phyloP scores from a whole-genome alignment of 2,329 filamentous ascomycete genomes.

The Shiraia sp. region DNA sequence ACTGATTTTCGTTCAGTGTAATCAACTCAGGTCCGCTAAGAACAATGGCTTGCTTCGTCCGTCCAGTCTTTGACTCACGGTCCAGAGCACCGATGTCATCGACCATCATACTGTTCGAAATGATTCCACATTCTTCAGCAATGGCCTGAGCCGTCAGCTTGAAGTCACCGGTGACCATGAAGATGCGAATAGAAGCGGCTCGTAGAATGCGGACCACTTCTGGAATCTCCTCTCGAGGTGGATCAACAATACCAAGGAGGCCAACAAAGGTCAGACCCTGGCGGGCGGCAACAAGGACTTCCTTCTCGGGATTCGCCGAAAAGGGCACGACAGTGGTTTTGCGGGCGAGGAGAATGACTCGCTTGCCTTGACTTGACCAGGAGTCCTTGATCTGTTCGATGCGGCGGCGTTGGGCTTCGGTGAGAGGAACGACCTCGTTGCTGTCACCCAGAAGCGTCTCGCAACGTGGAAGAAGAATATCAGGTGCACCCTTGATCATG shows the following conservation, averaged over 20 bases:
- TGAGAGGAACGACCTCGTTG: slow-evolving; percentile 57
- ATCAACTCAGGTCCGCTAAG: slow-evolving; percentile 58
- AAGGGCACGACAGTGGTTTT: slow-evolving; percentile 54
- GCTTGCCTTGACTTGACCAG: slow-evolving; percentile 70
- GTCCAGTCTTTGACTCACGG: slow-evolving; percentile 31
- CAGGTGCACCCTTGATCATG: slow-evolving; percentile 79
- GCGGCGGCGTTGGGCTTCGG: slow-evolving; percentile 47
- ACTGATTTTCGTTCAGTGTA: slow-evolving; percentile 68
- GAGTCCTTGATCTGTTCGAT: slow-evolving; percentile 66
- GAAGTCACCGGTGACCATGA: slow-evolving; percentile 83
- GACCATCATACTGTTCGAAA: slow-evolving; percentile 58
- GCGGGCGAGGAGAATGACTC: slow-evolving; percentile 68
- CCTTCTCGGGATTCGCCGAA: slow-evolving; percentile 59
- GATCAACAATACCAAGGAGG: slow-evolving; percentile 63
- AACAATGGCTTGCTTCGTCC: slow-evolving; percentile 32
- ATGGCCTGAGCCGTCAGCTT: slow-evolving; percentile 75
- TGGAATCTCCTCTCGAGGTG: slow-evolving; percentile 63
- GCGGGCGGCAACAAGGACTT: slow-evolving; percentile 58
- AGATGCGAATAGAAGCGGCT: slow-evolving; percentile 72
- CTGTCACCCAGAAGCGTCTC: slow-evolving; percentile 59
- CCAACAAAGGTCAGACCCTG: slow-evolving; percentile 58
- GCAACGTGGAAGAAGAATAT: slow-evolving; percentile 70
- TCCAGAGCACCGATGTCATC: slow-evolving; percentile 60
- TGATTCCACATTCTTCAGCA: slow-evolving; percentile 71
- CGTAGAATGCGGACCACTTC: slow-evolving; percentile 65